phyloP scores from a whole-genome alignment of 73 alveolate genomes.

The Blepharisma japonicum region DNA sequence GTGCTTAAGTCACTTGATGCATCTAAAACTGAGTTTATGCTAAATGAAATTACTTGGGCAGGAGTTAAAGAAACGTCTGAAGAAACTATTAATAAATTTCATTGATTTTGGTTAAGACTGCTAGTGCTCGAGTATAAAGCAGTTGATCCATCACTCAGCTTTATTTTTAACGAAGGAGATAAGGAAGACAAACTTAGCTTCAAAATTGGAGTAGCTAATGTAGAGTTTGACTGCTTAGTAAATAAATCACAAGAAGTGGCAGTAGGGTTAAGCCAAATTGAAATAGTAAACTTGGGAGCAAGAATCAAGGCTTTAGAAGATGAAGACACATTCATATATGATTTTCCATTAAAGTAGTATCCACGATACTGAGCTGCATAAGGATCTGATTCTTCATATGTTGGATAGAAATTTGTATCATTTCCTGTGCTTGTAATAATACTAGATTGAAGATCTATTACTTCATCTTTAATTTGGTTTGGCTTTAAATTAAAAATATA shows the following conservation, averaged over 20 bases:
- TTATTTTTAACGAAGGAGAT: background rate
- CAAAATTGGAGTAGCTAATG: background rate
- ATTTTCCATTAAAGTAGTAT: background rate
- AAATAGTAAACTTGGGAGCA: background rate
- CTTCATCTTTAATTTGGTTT: slow-evolving; percentile 2
- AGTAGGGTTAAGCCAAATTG: background rate
- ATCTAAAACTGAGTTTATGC: too few species aligned
- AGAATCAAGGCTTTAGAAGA: background rate
- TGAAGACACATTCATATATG: background rate
- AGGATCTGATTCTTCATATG: background rate
- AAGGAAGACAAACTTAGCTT: background rate
- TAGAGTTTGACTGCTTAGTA: background rate
- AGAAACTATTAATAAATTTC: too few species aligned
- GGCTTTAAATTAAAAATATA: background rate
- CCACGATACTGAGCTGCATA: background rate
- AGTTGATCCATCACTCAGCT: too few species aligned
- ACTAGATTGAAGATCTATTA: background rate
- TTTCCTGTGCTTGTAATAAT: background rate
- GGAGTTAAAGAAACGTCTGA: too few species aligned
- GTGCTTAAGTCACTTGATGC: too few species aligned
- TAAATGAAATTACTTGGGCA: too few species aligned
- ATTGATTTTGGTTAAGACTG: too few species aligned
- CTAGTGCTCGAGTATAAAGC: too few species aligned
- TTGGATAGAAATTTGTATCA: background rate
- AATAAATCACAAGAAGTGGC: background rate